Base-by-base conservation (phyloP, 208 protist species). In the Trypanosoma brucei region DNA sequence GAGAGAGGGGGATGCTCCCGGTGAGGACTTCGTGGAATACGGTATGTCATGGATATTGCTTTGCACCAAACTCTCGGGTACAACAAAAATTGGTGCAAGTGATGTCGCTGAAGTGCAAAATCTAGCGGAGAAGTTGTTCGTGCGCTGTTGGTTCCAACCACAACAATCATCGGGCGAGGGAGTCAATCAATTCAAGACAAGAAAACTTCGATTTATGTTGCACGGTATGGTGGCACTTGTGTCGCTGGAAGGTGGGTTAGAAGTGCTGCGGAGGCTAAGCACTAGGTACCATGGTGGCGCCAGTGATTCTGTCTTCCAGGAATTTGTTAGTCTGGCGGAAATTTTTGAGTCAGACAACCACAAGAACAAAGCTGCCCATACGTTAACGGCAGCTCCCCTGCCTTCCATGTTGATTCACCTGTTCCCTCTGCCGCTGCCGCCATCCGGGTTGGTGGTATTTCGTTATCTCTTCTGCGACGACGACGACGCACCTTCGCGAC, bases 381-480 rank as follows among this genome's bases (percentile, higher is more conserved):
- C 51, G n/a, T 57, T 70, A 14, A 37, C 37, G n/a, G 34, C 51
- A 9, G 42, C 2, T 42, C 14, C 4, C 14, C 33, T 62, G 38
- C 35, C 55, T 2, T 67, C 67, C 33, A n/a, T 73, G 14, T n/a
- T 73, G 49, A 22, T 35, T n/a, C 37, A 39, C 38, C 36, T 73
- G 8, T 62, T 67, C 62, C 35, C 48, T 30, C 2, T 67, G 13
- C 54, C 68, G 30, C 45, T 73, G 49, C 49, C 30, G 7, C 62
- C 37, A 37, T 62, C 48, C 30, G 68, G 68, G 31, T 45, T 73
- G 50, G 14, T 11, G 14, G 22, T 39, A 54, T 73, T 65, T 57
- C 60, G 59, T 33, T 61, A 52, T 52, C 59, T 73, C 45, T 73
- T 67, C 39, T 7, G 31, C 57, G 45, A 36, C 11, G 38, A 11